Evolutionary conservation across 1,139 yeast genomes (phyloP).

Genomic region (Saccharomyces pastorianus): DNA sequence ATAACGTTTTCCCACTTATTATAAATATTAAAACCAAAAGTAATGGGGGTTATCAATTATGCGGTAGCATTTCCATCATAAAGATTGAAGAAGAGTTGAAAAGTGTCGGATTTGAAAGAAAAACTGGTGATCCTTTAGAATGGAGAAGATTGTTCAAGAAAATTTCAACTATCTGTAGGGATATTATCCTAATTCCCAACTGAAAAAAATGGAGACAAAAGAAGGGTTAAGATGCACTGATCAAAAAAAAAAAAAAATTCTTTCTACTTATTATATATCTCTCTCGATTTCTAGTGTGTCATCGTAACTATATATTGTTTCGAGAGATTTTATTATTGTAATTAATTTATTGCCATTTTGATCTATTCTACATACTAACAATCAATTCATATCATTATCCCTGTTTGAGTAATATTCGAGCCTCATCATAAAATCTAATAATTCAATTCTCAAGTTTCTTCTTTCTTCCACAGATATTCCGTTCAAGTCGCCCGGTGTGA

Average conservation of each 20-base stretch:
- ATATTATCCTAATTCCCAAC: conserved; percentile 27
- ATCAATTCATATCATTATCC: not conserved
- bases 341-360: not conserved
- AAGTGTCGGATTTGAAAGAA: conserved; percentile 44
- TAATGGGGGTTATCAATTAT: conserved; percentile 38
- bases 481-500: conserved; percentile 14
- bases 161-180: conserved; percentile 46
- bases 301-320: not conserved
- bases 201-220: not conserved
- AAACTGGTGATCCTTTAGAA: conserved; percentile 57
- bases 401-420: conserved; percentile 13
- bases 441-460: conserved; percentile 19
- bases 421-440: conserved; percentile 23
- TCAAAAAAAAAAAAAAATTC: not conserved
- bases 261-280: not conserved
- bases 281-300: not conserved
- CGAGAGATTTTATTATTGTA: not conserved
- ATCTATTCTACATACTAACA: not conserved
- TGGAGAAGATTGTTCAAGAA: conserved; percentile 58
- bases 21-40: conserved; percentile 41
- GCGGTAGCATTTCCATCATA: conserved; percentile 41
- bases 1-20: conserved; percentile 28
- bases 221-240: not conserved
- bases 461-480: conserved; percentile 18
- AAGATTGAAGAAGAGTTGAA: conserved; percentile 34